Percentiles rank a stretch among this genome's conserved stretches.
These are phyloP conservation scores for Polysphondylium violaceum DNA, from an alignment of 78 protist genomes.

Conservation along the genomic window DNA sequence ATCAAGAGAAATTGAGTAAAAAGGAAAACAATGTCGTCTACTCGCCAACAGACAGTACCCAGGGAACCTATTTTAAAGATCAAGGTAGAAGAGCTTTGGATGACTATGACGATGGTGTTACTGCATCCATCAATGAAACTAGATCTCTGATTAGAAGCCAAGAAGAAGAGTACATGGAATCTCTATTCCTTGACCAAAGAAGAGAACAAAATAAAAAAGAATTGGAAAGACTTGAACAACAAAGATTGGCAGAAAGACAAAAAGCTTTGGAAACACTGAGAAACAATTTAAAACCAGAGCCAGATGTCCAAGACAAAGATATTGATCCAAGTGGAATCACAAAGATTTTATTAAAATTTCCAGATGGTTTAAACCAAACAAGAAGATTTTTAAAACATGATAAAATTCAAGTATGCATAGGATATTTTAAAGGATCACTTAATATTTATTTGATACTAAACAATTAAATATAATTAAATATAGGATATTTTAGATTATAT, in stretches of 20 bases:
- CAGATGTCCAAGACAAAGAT: not conserved
- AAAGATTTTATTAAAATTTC: constrained; percentile 8
- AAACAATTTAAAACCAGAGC: constrained; percentile 4
- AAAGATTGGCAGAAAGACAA: not conserved
- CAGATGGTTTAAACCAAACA: not conserved
- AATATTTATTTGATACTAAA: not conserved
- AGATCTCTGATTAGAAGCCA: too few relatives aligned
- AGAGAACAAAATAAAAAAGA: constrained; percentile 11
- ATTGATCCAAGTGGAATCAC: not conserved
- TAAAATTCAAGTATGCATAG: not conserved
- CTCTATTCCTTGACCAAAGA: not conserved
- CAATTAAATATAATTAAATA: not conserved
- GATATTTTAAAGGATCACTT: not conserved
- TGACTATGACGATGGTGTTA: too few relatives aligned
- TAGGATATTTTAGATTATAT: constrained; percentile 19
- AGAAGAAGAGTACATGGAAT: too few relatives aligned
- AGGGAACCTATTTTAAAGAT: too few relatives aligned
- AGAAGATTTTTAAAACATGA: constrained; percentile 17
- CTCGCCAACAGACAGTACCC: too few relatives aligned
- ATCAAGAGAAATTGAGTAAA: too few relatives aligned
- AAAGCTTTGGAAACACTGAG: not conserved
- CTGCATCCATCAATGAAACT: too few relatives aligned
- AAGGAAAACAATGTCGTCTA: too few relatives aligned
- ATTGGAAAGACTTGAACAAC: not conserved
- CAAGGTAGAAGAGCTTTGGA: too few relatives aligned